A percentile compares a stretch with the other conserved stretches of the same genome.
phyloP scores from a whole-genome alignment of 495 filamentous ascomycete species.

The Pyrenula aspistea region DNA sequence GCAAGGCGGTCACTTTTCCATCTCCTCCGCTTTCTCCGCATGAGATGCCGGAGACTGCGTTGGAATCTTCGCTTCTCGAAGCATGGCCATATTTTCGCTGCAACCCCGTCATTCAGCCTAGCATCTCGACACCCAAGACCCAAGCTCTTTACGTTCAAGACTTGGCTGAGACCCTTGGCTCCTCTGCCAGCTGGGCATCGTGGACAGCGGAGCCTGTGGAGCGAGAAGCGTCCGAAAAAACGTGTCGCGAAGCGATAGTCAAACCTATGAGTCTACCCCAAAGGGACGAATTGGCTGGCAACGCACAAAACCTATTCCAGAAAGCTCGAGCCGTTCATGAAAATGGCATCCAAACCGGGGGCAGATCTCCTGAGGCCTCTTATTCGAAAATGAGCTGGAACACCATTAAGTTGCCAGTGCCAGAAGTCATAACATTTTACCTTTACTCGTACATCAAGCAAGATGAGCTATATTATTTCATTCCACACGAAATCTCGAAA shows the following conservation, averaged over 20 bases:
- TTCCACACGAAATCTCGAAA: constrained; percentile 37
- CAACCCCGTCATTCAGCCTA: not conserved
- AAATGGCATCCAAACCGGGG: not conserved
- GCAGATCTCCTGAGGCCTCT: not conserved
- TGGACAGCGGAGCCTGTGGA: constrained; percentile 22
- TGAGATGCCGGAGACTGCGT: not conserved
- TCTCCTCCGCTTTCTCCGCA: not conserved
- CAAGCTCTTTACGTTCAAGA: not conserved
- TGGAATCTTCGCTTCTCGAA: not conserved
- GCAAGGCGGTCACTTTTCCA: not conserved
- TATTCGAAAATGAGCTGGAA: not conserved
- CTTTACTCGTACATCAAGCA: constrained; percentile 45
- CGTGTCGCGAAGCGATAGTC: not conserved
- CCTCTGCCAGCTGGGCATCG: not conserved
- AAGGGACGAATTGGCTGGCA: not conserved
- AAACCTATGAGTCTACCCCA: not conserved
- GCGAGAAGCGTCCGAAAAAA: constrained; percentile 43
- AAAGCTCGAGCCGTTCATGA: not conserved
- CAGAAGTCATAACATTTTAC: constrained; percentile 47
- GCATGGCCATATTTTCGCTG: not conserved
- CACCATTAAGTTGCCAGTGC: constrained; percentile 23
- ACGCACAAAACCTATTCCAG: not conserved
- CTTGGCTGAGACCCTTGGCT: not conserved
- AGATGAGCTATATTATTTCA: constrained; percentile 44
- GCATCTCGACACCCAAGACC: not conserved